Evolutionary conservation across 805 yeast species (phyloP).

Genomic region (Candida piceae): DNA sequence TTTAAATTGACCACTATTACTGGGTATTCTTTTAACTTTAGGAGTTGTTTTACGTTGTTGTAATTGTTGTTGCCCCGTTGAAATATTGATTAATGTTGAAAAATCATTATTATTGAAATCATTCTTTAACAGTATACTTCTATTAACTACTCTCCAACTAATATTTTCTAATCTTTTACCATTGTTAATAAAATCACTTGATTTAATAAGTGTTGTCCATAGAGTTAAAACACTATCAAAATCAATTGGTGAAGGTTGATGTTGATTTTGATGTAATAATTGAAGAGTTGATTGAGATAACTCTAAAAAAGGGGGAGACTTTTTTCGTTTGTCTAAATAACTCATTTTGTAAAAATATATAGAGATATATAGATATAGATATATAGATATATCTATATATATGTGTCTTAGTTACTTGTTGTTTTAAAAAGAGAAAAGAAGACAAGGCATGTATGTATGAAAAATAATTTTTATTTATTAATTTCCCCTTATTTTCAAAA

Average conservation of each 20-base stretch:
- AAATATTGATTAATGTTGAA: conserved; percentile 24
- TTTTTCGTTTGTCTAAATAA: conserved; percentile 21
- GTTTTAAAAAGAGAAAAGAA: no score
- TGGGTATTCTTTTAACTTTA: conserved; percentile 4
- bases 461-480: no score
- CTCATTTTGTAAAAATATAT: conserved; percentile 15
- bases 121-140: conserved; percentile 22
- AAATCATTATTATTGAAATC: conserved; percentile 24
- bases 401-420: no score
- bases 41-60: conserved; percentile 3
- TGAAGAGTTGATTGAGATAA: conserved; percentile 25
- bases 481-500: no score
- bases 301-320: conserved; percentile 29
- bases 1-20: neutral
- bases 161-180: conserved; percentile 33
- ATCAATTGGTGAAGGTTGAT: conserved; percentile 24
- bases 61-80: conserved; percentile 9
- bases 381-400: no score
- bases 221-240: conserved; percentile 36
- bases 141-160: conserved; percentile 33
- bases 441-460: no score
- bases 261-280: conserved; percentile 17
- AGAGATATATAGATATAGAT: no score
- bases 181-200: conserved; percentile 27
- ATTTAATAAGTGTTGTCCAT: conserved; percentile 36